Evolutionary conservation across 306 rosid species (phyloP).

Genomic region (Castanea crenata): DNA sequence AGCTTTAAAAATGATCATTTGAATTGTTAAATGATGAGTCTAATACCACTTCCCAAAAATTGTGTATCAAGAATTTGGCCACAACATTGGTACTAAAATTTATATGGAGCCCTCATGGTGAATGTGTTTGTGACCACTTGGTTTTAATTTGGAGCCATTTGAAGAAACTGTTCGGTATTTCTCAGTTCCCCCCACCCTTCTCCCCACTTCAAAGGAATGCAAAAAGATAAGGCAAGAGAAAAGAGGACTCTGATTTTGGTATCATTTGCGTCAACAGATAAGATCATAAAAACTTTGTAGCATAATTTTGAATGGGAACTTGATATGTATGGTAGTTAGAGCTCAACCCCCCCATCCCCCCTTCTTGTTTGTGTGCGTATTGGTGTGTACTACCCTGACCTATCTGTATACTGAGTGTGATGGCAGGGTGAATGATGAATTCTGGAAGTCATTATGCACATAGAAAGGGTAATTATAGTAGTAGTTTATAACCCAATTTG

Average conservation of each 20-base stretch:
- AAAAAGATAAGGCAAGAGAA: background rate
- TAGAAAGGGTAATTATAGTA: background rate
- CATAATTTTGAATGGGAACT: background rate
- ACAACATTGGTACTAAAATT: background rate
- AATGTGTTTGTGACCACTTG: background rate
- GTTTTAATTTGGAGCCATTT: background rate
- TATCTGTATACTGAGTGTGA: background rate
- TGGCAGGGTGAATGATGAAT: background rate
- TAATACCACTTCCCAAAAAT: background rate
- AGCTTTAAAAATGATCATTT: background rate
- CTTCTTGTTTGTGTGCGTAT: too few relatives aligned
- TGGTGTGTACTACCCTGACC: too few relatives aligned
- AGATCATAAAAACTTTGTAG: background rate
- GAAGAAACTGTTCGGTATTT: background rate
- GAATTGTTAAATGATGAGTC: background rate
- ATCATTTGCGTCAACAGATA: background rate
- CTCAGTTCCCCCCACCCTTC: background rate
- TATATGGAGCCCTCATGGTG: background rate
- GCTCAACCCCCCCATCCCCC: background rate
- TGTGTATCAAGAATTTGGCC: background rate
- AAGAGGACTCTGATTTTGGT: background rate
- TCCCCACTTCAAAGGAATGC: background rate
- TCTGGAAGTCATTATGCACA: background rate
- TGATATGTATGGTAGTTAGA: background rate
- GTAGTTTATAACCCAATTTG: conserved; percentile 1